A percentile compares a stretch with the other conserved stretches of the same genome.
Conservation (phyloP, 768 basidiomycete genomes). For the Russula vinacea region DNA sequence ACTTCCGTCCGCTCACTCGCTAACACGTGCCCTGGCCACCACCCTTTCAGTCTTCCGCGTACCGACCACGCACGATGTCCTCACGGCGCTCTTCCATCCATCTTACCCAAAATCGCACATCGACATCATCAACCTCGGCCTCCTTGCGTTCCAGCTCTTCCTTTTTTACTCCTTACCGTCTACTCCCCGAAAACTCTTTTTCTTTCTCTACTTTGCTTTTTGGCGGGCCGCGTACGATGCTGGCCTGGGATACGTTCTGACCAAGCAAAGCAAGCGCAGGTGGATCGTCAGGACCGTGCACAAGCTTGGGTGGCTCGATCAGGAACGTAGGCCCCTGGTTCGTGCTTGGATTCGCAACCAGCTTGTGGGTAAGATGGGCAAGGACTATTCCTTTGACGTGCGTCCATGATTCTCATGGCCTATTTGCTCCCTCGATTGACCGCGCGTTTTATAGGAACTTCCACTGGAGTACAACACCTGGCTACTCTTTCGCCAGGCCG, state of each 20-base stretch:
- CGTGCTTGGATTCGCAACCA: slow-evolving; percentile 84
- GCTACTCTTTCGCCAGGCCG: slow-evolving; percentile 93
- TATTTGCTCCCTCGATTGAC: slow-evolving; percentile 11
- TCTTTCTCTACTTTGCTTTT: slow-evolving; percentile 87
- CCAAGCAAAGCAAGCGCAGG: slow-evolving; percentile 91
- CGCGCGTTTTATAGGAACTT: slow-evolving; percentile 54
- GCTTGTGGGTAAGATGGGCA: slow-evolving; percentile 89
- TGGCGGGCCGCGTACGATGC: slow-evolving; percentile 92
- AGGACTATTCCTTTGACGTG: slow-evolving; percentile 90
- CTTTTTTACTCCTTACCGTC: slow-evolving; percentile 68
- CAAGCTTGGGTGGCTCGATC: slow-evolving; percentile 86
- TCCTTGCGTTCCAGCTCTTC: slow-evolving; percentile 74
- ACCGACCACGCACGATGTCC: slow-evolving; percentile 86
- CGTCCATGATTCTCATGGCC: slow-evolving; percentile 34
- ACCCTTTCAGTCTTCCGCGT: slow-evolving; percentile 75
- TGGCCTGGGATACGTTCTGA: slow-evolving; percentile 90
- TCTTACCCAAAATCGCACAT: slow-evolving; percentile 82
- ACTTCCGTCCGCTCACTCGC: not conserved
- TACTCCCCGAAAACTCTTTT: slow-evolving; percentile 56
- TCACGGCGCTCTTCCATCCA: slow-evolving; percentile 83
- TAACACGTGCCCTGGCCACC: slow-evolving; percentile 24
- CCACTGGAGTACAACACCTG: slow-evolving; percentile 95
- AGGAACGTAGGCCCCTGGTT: slow-evolving; percentile 54
- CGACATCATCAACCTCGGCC: slow-evolving; percentile 78
- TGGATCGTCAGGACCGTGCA: slow-evolving; percentile 88